Evolutionary conservation across 352 stramenopile genomes (phyloP), one percentile per base, ranked within the genome.

Genomic region (Globisporangium radiosum): DNA sequence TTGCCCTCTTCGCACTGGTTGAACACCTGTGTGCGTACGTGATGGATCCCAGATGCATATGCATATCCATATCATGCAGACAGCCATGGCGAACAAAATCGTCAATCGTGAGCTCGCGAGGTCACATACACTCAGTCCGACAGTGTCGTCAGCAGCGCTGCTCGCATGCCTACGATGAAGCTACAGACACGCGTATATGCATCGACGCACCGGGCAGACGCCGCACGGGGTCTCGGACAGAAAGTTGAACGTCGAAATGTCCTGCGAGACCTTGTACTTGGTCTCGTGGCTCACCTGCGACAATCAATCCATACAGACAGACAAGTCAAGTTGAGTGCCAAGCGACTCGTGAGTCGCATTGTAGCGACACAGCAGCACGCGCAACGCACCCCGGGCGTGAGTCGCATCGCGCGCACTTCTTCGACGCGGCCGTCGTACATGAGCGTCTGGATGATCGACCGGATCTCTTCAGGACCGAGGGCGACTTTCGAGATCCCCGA

Each of bases 351-450:
- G 25, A 25, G 25, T 25, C 25, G 25, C 25, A 25, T 1, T 25
- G 25, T 25, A 25, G 25, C 25, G 25, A 25, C 25, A 25, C 25
- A 25, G 25, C 25, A 25, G 25, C 25, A 25, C 25, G 25, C 25
- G n/a, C 13, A 40, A 58, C 77, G 58, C 83, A 93, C 83, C 58
- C 75, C 86, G 60, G 83, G 74, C 8, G 82, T 82, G 45, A 95
- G 79, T 47, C 79, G 78, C 62, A 92, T 75, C 17, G 84, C 77
- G 45, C 82, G 85, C 52, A 96, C 87, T 89, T 97, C 86, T 62
- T 96, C 87, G 19, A 97, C 79, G 44, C 83, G 86, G 42, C 85
- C 85, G 54, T 97, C 90, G 74, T 97, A 97, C 72, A 97, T 95
- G 59, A 97, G 83, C 52, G 83, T 96, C 68, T 95, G 90, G 58